Conservation (phyloP, 768 basidiomycete genomes). For the Lyophyllum decastes region DNA sequence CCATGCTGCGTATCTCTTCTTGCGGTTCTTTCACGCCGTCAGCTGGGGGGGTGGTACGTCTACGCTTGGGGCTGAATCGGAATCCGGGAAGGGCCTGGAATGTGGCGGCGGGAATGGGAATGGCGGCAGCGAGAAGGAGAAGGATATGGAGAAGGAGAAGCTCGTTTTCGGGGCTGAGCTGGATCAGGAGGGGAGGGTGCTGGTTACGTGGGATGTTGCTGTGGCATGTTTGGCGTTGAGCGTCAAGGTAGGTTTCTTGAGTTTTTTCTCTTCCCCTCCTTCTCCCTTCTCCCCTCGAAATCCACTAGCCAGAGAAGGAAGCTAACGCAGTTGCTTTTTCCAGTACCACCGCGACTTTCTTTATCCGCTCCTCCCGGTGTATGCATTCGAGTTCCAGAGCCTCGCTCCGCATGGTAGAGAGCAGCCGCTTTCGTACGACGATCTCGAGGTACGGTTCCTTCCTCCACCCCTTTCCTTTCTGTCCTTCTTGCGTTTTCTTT, state of each 20-base stretch:
- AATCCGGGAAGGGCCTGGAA: background rate
- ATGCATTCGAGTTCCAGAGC: constrained; percentile 47
- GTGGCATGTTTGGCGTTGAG: constrained; percentile 60
- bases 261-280: background rate
- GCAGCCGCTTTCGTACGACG: constrained; percentile 35
- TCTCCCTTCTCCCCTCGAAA: background rate
- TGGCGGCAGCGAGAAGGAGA: background rate
- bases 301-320: too few species aligned
- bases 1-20: constrained; percentile 63
- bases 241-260: constrained; percentile 50
- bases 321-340: background rate
- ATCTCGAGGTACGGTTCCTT: constrained; percentile 50
- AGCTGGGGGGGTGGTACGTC: too few species aligned
- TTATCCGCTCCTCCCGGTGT: constrained; percentile 53
- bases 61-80: background rate
- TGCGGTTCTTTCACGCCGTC: constrained; percentile 54
- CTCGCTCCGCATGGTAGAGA: constrained; percentile 44
- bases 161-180: constrained; percentile 6
- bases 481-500: background rate
- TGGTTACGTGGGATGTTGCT: constrained; percentile 58
- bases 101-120: background rate
- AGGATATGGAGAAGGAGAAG: background rate
- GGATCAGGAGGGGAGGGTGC: constrained; percentile 28
- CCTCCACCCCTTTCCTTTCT: background rate
- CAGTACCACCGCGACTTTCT: constrained; percentile 70